A percentile compares a stretch with the other conserved stretches of the same genome.
Conservation (phyloP, 2,329 filamentous ascomycete genomes). For the Aspergillus neoniger region DNA sequence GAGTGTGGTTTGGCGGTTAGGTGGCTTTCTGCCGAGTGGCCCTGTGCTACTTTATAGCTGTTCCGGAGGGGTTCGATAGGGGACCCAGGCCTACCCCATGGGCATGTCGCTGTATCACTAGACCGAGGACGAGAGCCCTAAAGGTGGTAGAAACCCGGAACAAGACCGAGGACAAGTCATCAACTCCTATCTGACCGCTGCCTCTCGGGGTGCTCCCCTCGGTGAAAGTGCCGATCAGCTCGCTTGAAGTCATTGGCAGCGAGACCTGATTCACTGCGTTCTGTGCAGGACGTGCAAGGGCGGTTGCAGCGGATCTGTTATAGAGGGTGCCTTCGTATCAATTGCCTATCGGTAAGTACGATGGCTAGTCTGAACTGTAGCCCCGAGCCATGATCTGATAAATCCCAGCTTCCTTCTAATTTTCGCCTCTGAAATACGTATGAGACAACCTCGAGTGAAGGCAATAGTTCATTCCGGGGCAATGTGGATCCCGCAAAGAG, state of each 20-base stretch:
- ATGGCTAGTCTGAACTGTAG: not conserved
- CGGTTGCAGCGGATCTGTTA: too few species aligned
- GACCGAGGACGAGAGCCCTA: not conserved
- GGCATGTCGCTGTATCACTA: not conserved
- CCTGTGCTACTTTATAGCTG: constrained; percentile 2
- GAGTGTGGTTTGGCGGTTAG: not conserved
- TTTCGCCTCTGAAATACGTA: too few species aligned
- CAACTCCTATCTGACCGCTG: not conserved
- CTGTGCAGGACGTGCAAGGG: too few species aligned
- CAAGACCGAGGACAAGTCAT: not conserved
- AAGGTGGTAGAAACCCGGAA: not conserved
- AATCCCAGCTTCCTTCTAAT: too few species aligned
- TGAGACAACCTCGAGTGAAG: not conserved
- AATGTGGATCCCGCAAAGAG: not conserved
- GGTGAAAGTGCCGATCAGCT: not conserved
- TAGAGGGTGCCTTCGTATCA: not conserved
- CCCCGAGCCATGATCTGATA: too few species aligned
- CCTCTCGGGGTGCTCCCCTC: not conserved
- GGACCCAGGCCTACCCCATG: not conserved
- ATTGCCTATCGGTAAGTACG: not conserved
- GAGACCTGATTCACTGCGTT: too few species aligned
- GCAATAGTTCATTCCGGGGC: not conserved
- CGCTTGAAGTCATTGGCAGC: too few species aligned
- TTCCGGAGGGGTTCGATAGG: not conserved
- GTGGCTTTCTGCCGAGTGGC: not conserved